Evolutionary conservation across 345 rosid species (phyloP), one percentile per base, ranked within the genome.

Genomic region (Acer campestre): DNA sequence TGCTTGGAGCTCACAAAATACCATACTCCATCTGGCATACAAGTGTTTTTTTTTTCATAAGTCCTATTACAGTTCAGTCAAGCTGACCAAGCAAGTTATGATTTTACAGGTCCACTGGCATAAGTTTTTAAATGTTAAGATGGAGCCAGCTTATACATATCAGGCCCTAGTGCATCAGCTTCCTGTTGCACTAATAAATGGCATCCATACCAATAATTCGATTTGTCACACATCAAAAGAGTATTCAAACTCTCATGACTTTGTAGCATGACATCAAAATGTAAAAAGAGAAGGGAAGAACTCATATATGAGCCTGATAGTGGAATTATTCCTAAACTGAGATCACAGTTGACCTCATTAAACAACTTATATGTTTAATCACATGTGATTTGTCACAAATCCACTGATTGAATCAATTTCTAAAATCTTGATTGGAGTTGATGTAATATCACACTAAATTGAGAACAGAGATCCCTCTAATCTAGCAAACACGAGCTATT

Each of bases 11-110:
- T 20, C 56, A 82, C 23, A 22, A 86, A 79, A 85, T 75, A 88
- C 89, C 91, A 88, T 29, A 76, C 16, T 22, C 56, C 75, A 3
- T 18, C 89, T 86, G 83, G 80, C 77, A 81, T 6, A 42, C 3
- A 67, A 73, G 42, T 31, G 51, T 22, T 80, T 2, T 29, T 29
- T 29, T 29, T 38, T 4, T 14, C 25, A 38, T 4, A 61, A 58
- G 20, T 14, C 6, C 66, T 38, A 9, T 67, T 44, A 66, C 14
- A 10, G 16, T 14, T 27, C 18, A 67, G 77, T 29, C 18, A 58
- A 68, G 23, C 10, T 48, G 44, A 27, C 22, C 51, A 53, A 55
- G 13, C 40, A 58, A 10, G 22, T 44, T 18, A 80, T 35, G 20
- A 29, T 27, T 16, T 44, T 4, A 16, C 42, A 10, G 46, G 31